Evolutionary conservation across 208 protist genomes (phyloP).

Genomic region (Leishmania amazonensis): DNA sequence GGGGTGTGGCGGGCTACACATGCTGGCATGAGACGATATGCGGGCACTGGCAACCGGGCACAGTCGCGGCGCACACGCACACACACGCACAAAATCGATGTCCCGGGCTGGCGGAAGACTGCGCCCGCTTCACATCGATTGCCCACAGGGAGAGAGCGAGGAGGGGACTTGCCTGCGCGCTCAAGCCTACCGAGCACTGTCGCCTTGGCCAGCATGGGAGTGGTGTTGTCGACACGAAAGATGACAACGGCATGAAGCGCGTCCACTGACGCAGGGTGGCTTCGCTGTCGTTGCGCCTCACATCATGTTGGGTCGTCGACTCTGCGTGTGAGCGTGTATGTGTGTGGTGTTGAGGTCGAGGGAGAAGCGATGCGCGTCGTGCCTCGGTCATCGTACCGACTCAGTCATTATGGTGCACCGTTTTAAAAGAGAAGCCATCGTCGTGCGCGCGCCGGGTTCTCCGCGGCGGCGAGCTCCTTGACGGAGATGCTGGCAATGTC

Average conservation of each 20-base stretch:
- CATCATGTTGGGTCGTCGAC: background rate
- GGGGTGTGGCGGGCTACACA: background rate
- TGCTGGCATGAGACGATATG: background rate
- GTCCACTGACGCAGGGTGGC: background rate
- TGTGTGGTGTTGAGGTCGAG: background rate
- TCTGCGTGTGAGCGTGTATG: constrained; percentile 1
- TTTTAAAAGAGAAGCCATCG: constrained; percentile 17
- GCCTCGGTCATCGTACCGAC: background rate
- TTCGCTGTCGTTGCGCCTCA: background rate
- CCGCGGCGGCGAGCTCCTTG: constrained; percentile 21
- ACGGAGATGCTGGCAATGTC: constrained; percentile 32
- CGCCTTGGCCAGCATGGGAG: background rate
- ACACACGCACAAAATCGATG: background rate
- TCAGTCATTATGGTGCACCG: background rate
- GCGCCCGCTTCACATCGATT: too few relatives aligned
- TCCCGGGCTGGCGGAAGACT: background rate
- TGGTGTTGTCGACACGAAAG: background rate
- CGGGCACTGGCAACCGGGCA: background rate
- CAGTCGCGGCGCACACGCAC: background rate
- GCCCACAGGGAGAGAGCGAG: background rate
- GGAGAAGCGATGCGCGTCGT: background rate
- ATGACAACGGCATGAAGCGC: background rate
- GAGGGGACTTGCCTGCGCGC: background rate
- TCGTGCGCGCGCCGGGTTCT: background rate
- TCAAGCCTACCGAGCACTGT: background rate